Evolutionary conservation across 2,329 filamentous ascomycete species (phyloP), one percentile per base, ranked within the genome.

Genomic region (Coccinonectria pachysandricola): DNA sequence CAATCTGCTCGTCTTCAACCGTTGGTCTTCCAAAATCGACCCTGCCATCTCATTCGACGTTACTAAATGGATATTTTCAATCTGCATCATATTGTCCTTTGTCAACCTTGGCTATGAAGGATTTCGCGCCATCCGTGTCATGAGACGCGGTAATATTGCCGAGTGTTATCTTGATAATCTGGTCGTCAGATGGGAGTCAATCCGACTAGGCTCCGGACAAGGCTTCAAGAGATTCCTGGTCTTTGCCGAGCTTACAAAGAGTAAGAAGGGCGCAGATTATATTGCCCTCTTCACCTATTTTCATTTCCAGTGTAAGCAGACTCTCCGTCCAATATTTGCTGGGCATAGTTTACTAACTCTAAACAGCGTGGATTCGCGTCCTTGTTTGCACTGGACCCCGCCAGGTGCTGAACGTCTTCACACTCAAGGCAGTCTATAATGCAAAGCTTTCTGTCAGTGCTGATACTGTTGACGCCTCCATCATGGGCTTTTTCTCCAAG

Each of bases 31-130:
- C 27, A 69, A 83, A 40, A 80, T 96, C 42, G 60, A 84, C 42
- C 86, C 86, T 2, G 69, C 72, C 20, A 79, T 96, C 39, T 71
- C 76, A 4, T 75, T 92, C 47, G 61, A 73, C 24, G 71, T 88
- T 28, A 81, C 85, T 8, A 92, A 91, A 60, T 95, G 87, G 86
- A 87, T 98, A 52, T 98, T 96, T 52, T 80, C 84, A 15, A 72
- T 75, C 30, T 94, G 87, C 53, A 96, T 98, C 49, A 79, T 96
- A 37, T 65, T 91, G 18, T 96, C 87, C 7, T 87, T 88, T 53
- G 61, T 85, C 38, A 82, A 96, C 40, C 68, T 92, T 15, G 65
- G 60, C 10, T 91, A 80, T 46, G 82, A 93, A 54, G 85, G 83
- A 60, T 50, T 92, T 24, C 74, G 81, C 28, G 86, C 88, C 14